phyloP scores from a whole-genome alignment of 352 stramenopile species.

The Globisporangium nunn region DNA sequence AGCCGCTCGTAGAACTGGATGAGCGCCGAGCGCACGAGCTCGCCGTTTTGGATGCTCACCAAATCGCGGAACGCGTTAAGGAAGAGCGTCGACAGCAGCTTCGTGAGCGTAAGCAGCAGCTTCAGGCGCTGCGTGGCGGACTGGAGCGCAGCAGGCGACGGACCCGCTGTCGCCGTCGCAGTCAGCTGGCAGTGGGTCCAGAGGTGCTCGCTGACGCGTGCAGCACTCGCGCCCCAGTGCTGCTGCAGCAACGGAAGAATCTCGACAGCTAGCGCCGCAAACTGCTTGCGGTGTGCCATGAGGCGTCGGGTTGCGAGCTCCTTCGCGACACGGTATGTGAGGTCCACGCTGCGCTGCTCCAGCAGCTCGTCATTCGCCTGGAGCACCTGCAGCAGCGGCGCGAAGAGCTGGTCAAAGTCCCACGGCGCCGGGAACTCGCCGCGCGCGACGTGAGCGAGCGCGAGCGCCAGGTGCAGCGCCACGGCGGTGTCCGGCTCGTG shows the following conservation, averaged over 20 bases:
- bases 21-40: constrained; percentile 50
- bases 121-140: constrained; percentile 19
- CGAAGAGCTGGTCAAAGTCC: constrained; percentile 59
- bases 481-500: constrained; percentile 50
- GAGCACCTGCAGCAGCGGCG: constrained; percentile 44
- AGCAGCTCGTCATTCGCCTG: constrained; percentile 17
- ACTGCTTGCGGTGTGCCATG: constrained; percentile 78
- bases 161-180: constrained; percentile 8
- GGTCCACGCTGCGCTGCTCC: constrained; percentile 38
- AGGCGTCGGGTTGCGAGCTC: constrained; percentile 71
- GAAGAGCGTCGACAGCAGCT: constrained; percentile 63
- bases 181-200: constrained; percentile 15
- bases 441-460: constrained; percentile 61
- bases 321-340: constrained; percentile 75
- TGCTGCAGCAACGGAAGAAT: constrained; percentile 50
- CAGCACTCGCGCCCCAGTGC: constrained; percentile 40
- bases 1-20: constrained; percentile 69
- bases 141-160: constrained; percentile 11
- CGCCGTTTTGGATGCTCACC: constrained; percentile 36
- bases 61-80: constrained; percentile 70
- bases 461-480: constrained; percentile 57
- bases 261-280: constrained; percentile 61
- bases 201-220: constrained; percentile 27
- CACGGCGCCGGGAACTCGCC: constrained; percentile 70
- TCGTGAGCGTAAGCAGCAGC: constrained; percentile 45